phyloP scores from a whole-genome alignment of 2,329 filamentous ascomycete genomes.

The Monosporascus sp. region DNA sequence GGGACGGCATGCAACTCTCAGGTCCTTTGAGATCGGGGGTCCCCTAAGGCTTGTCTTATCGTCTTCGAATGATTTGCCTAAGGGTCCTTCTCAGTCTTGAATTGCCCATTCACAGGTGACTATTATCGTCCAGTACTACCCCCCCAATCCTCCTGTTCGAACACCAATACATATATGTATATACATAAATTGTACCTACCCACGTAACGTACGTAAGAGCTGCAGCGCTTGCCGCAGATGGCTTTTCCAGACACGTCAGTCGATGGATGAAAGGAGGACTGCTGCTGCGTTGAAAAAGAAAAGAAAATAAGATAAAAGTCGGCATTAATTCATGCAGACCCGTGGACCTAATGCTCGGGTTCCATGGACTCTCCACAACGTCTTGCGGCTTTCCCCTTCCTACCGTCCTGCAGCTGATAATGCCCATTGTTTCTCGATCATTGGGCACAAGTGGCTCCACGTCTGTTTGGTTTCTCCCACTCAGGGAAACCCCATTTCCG shows the following conservation, averaged over 20 bases:
- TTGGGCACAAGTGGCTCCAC: slow-evolving; percentile 26
- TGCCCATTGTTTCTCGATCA: slow-evolving; percentile 16
- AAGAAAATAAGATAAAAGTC: slow-evolving; percentile 5
- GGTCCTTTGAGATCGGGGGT: too few relatives aligned
- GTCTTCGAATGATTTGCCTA: too few relatives aligned
- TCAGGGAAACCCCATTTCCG: not conserved
- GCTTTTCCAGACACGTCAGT: not conserved
- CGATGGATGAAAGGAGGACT: not conserved
- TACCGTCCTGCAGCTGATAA: slow-evolving; percentile 16
- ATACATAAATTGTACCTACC: too few relatives aligned
- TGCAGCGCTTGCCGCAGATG: not conserved
- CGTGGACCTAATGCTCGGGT: slow-evolving; percentile 12
- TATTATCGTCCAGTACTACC: too few relatives aligned
- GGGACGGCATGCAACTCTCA: too few relatives aligned
- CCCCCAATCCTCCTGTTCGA: too few relatives aligned
- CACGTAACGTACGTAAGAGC: too few relatives aligned
- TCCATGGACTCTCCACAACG: slow-evolving; percentile 22
- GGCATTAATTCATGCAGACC: slow-evolving; percentile 16
- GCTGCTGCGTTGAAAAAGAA: not conserved
- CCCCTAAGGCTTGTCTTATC: too few relatives aligned
- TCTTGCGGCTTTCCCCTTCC: slow-evolving; percentile 19
- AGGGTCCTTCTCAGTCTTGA: too few relatives aligned
- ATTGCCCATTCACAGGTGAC: too few relatives aligned
- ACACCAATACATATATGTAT: too few relatives aligned
- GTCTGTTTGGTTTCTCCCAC: slow-evolving; percentile 11